Conservation (phyloP, 1,139 yeast genomes). For the Kazachstania sp. region DNA sequence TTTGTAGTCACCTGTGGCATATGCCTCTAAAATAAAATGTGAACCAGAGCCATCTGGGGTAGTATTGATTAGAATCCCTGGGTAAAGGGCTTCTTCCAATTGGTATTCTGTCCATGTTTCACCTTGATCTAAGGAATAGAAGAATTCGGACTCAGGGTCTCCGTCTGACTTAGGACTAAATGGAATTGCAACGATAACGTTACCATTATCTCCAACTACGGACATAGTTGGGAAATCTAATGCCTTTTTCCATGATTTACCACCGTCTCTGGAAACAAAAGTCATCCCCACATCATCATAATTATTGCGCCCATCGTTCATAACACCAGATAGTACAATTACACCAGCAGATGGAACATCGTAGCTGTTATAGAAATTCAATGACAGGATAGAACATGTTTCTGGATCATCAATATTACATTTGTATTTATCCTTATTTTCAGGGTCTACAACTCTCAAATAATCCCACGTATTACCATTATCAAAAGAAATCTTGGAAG, state of each 20-base stretch:
- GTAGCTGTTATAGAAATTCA: constrained; percentile 35
- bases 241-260: constrained; percentile 57
- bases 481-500: constrained; percentile 46
- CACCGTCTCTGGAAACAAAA: constrained; percentile 71
- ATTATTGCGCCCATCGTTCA: constrained; percentile 34
- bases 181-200: constrained; percentile 53
- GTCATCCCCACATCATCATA: constrained; percentile 33
- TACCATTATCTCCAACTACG: constrained; percentile 76
- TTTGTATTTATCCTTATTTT: constrained; percentile 38
- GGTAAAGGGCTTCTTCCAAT: constrained; percentile 42
- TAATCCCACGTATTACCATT: constrained; percentile 59
- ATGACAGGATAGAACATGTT: constrained; percentile 37
- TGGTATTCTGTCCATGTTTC: constrained; percentile 47
- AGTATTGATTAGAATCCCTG: constrained; percentile 45
- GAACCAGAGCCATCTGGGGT: constrained; percentile 64
- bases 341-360: constrained; percentile 59
- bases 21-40: constrained; percentile 51
- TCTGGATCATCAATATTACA: constrained; percentile 58
- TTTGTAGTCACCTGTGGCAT: constrained; percentile 31
- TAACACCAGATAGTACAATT: constrained; percentile 49
- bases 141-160: constrained; percentile 32
- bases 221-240: constrained; percentile 48
- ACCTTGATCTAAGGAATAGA: constrained; percentile 72
- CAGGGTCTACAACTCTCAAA: constrained; percentile 40
- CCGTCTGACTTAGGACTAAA: constrained; percentile 26